Percentiles rank a stretch among this genome's conserved stretches.
Evolutionary conservation across 164 flowering plant genomes (phyloP).

Genomic region (Piper longum): DNA sequence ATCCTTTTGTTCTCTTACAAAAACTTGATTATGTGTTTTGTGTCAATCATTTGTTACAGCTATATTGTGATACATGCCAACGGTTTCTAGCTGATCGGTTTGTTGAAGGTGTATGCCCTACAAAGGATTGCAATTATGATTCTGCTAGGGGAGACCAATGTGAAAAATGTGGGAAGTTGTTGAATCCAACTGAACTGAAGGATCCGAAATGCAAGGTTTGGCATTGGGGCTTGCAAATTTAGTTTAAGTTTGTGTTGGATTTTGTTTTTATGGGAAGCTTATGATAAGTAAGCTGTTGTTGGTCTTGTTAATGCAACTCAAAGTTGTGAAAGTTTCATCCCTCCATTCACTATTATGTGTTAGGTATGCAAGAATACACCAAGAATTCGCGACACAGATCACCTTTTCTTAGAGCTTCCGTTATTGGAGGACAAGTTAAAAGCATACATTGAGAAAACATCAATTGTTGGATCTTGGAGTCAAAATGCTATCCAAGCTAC

Average conservation of each 20-base stretch:
- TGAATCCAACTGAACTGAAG: slow-evolving; percentile 85
- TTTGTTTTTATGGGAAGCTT: too few species aligned
- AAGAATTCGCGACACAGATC: slow-evolving; percentile 65
- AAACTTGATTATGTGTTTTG: background rate
- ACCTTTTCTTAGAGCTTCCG: slow-evolving; percentile 90
- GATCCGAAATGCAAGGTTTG: slow-evolving; percentile 90
- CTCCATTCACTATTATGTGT: background rate
- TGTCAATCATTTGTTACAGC: slow-evolving; percentile 57
- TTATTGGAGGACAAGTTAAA: slow-evolving; percentile 49
- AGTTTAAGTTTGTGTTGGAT: too few species aligned
- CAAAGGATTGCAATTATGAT: slow-evolving; percentile 54
- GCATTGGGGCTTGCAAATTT: background rate
- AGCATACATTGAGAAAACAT: slow-evolving; percentile 51
- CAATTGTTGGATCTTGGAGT: slow-evolving; percentile 84
- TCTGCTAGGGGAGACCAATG: slow-evolving; percentile 97
- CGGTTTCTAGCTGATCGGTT: slow-evolving; percentile 83
- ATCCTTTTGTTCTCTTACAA: background rate
- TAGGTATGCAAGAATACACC: slow-evolving; percentile 66
- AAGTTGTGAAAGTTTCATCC: too few species aligned
- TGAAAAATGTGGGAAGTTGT: slow-evolving; percentile 74
- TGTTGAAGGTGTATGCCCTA: slow-evolving; percentile 88
- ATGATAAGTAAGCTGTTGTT: too few species aligned
- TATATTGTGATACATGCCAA: slow-evolving; percentile 68
- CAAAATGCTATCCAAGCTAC: slow-evolving; percentile 91
- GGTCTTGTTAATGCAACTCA: too few species aligned